phyloP scores from a whole-genome alignment of 2,329 filamentous ascomycete species.

The Chalaropsis thielavioides region DNA sequence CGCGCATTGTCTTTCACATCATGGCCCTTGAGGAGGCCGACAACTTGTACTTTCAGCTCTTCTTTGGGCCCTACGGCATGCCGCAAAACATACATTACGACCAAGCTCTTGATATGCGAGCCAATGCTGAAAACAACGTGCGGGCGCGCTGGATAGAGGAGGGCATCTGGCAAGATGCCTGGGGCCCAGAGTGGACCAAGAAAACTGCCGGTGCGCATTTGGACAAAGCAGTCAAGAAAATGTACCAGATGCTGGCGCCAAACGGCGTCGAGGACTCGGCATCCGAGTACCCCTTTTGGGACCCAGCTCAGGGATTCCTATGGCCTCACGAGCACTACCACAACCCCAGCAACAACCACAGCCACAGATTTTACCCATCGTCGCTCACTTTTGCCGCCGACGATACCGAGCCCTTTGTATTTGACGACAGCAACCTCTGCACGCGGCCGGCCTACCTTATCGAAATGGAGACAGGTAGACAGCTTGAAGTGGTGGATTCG shows the following conservation, averaged over 20 bases:
- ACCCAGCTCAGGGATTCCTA: neutral
- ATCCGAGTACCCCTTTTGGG: neutral
- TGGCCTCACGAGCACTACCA: constrained; percentile 2
- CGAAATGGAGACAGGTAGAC: neutral
- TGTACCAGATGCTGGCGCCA: neutral
- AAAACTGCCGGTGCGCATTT: neutral
- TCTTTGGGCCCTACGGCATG: constrained; percentile 1
- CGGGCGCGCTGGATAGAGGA: constrained; percentile 15
- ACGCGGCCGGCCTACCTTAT: neutral
- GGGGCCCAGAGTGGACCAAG: constrained; percentile 17
- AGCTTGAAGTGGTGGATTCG: too few species aligned
- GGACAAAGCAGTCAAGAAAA: neutral
- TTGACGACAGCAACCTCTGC: neutral
- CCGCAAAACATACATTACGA: neutral
- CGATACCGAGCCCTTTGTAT: neutral
- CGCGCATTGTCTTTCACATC: neutral
- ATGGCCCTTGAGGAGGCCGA: neutral
- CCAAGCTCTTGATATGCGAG: neutral
- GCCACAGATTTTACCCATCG: neutral
- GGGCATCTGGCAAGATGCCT: constrained; percentile 17
- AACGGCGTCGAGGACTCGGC: too few species aligned
- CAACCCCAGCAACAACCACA: neutral
- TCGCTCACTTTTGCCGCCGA: neutral
- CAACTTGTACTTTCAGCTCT: neutral
- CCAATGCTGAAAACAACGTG: constrained; percentile 18